Conservation (phyloP, 257 asterid genomes). For the Forsythia viridissima region DNA sequence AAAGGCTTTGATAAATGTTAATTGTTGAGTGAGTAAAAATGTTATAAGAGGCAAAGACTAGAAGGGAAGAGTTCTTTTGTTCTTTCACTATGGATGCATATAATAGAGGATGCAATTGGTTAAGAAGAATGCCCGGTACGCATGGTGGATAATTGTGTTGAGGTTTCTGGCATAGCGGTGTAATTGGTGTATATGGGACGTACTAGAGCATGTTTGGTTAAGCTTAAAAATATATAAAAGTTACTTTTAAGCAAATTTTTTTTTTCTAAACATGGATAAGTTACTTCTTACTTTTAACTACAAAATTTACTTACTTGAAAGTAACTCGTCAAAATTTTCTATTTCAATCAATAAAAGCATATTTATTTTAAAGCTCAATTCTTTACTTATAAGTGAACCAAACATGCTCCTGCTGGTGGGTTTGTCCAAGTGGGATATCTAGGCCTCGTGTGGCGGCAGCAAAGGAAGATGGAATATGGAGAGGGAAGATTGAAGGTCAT, state of each 20-base stretch:
- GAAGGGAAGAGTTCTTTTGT: background rate
- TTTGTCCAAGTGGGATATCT: background rate
- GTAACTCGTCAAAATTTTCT: no score
- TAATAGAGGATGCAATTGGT: background rate
- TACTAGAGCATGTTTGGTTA: no score
- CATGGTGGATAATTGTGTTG: background rate
- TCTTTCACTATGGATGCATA: background rate
- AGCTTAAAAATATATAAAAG: no score
- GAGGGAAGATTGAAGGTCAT: background rate
- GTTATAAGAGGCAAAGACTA: background rate
- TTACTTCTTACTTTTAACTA: no score
- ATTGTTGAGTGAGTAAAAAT: background rate
- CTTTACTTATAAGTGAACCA: background rate
- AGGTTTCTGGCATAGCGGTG: background rate
- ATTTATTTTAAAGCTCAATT: background rate
- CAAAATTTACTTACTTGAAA: no score
- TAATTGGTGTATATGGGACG: no score
- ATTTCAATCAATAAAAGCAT: no score
- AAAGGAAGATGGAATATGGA: background rate
- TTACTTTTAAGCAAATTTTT: no score
- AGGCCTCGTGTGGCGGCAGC: background rate
- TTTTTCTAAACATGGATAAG: no score
- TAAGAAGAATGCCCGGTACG: background rate
- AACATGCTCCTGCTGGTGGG: background rate
- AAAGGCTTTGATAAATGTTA: no score